Evolutionary conservation across 2,329 filamentous ascomycete species (phyloP), one percentile per base, ranked within the genome.

Genomic region (Hymenoscyphus linearis): DNA sequence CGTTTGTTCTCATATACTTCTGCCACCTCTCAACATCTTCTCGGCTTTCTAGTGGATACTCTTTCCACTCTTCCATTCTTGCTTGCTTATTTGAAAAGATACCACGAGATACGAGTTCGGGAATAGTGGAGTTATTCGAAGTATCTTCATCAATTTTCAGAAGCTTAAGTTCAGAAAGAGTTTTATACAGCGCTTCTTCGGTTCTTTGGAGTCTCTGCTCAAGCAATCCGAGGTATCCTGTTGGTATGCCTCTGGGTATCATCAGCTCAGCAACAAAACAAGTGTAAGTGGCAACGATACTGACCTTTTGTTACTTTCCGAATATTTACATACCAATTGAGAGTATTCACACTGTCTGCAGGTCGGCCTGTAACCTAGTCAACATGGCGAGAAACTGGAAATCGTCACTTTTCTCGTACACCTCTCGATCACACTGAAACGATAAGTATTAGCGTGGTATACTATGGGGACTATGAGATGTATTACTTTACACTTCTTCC

Each of bases 211-310:
- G 70, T 0, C 76, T 71, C 2, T 71, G 68, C 58, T 78, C 76
- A 5, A 78, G 55, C 18, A 70, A 71, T 1, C 71, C 76, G 3
- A 77, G 72, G 34, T 76, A 78, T 0, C 76, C 76, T 13, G 74
- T 67, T 0, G 72, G 76, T 40, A 40, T 40, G 14, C 36, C 36
- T n/a, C 36, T 40, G 5, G 13, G 14, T 40, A 6, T 40, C 36
- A 40, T 40, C 14, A 40, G 36, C 14, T 16, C 3, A 16, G 14
- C n/a, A 13, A 16, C 14, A 40, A 40, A 5, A 40, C 16, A 16
- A 40, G 4, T n/a, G 16, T 5, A n/a, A 40, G 4, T 16, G 14
- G 14, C 5, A 40, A 16, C 16, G 3, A 6, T 16, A n/a, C 36
- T 40, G 14, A 40, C 36, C 36, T 40, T 31, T 9, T 40, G 14